Conservation (phyloP, 2,329 filamentous ascomycete genomes). For the Sphaerulina vaccinii region DNA sequence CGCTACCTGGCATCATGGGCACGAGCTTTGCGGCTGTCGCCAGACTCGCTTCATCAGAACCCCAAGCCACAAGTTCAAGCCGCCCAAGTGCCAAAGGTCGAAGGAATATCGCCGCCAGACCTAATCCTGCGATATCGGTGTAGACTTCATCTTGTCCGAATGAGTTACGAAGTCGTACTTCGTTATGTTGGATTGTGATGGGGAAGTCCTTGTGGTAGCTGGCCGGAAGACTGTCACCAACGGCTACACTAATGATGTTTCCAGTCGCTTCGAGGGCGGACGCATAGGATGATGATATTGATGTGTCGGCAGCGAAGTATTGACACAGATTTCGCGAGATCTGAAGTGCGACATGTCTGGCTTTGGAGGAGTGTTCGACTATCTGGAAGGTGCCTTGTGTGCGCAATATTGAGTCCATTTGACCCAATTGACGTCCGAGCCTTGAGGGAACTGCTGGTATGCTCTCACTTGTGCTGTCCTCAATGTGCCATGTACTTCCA, state of each 20-base stretch:
- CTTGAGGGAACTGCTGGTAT: constrained; percentile 32
- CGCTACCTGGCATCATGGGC: constrained; percentile 56
- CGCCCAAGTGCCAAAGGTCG: constrained; percentile 48
- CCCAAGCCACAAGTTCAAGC: constrained; percentile 59
- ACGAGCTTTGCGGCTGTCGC: constrained; percentile 53
- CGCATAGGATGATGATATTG: constrained; percentile 37
- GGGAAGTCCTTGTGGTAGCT: constrained; percentile 32
- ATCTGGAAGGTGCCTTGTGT: constrained; percentile 49
- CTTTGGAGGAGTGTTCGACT: constrained; percentile 33
- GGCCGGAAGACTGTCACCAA: constrained; percentile 32
- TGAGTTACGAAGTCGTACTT: constrained; percentile 14
- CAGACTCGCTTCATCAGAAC: constrained; percentile 48
- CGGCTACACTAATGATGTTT: constrained; percentile 48
- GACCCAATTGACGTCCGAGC: constrained; percentile 51
- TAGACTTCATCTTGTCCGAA: constrained; percentile 7
- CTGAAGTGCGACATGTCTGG: constrained; percentile 49
- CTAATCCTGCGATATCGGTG: constrained; percentile 18
- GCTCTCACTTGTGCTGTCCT: not conserved
- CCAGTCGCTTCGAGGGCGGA: constrained; percentile 33
- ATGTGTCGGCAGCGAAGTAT: constrained; percentile 56
- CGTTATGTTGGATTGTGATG: constrained; percentile 26
- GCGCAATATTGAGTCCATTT: constrained; percentile 55
- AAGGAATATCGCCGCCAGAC: constrained; percentile 53
- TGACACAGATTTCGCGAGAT: constrained; percentile 58
- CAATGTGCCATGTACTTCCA: constrained; percentile 7